Base-by-base conservation (phyloP, 2,329 filamentous ascomycete genomes). In the Fusarium sp. region DNA sequence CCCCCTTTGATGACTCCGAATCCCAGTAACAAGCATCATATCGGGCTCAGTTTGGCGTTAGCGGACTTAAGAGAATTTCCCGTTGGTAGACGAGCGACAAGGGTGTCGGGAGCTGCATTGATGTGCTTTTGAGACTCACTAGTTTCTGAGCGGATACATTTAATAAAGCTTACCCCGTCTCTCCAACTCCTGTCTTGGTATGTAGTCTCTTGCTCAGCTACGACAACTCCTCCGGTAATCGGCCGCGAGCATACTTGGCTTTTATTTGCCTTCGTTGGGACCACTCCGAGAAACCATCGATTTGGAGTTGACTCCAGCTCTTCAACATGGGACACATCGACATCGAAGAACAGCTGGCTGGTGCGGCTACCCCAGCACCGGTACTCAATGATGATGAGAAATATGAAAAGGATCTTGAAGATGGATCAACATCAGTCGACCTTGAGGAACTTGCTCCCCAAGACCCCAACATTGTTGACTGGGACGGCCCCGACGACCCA, bases 401-500 rank as follows among this genome's bases (percentile, higher is more conserved):
- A 10, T 57, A 55, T 11, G 71, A 68, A 27, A 59, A 42, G 9
- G 68, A 75, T n/a, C 20, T 73, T 3, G 73, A 75, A 27, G 60
- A 66, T 7, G 73, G 63, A 16, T 70, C 66, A 11, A 62, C 62
- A n/a, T 73, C 73, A 8, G 61, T 71, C 8, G 66, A 72, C 16
- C 38, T 71, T 18, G 65, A 75, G 9, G 70, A 72, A 6, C n/a
- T 60, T 44, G 13, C 40, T 50, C 58, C 63, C 20, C 62, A 57
- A 31, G 68, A 74, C 40, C 69, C 67, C 53, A 61, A 75, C 64
- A 77, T 87, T 11, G 84, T 90, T 11, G 84, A 83, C 62, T 91
- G 87, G 86, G 86, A 90, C 68, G 83, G 85, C 0, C 82, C 84
- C 0, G 77, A 86, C 59, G 87, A 89, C 59, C 84, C 84, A 1